Base-by-base conservation (phyloP, 495 filamentous ascomycete genomes). In the Hypomontagnella monticulosa region DNA sequence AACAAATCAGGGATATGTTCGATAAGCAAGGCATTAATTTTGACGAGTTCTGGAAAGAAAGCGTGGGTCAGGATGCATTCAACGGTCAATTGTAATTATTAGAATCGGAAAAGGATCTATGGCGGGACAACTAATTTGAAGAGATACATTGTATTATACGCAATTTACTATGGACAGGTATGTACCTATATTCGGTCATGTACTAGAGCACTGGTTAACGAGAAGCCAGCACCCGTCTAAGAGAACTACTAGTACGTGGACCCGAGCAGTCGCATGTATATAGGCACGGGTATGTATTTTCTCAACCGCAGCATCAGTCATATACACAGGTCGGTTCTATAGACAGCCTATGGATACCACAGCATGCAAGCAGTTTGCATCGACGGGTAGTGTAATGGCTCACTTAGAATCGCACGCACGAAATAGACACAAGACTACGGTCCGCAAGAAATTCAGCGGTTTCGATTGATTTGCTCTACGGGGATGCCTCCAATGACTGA, bases 1-100 rank as follows among this genome's bases (percentile, higher is more conserved):
- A 83, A 15, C 89, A 83, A 85, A 85, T 63, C 81, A 84, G 80
- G 71, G 85, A 78, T 10, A 73, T 93, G 74, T 95, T 96, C 71
- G 81, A 85, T 44, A 79, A 84, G 30, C 82, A 89, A 19, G 87
- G 85, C 0, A 82, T 96, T 4, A 85, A 94, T 66, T 94, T 94
- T 75, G 87, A 91, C 46, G 77, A 79, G n/a, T 87, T 95, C 61
- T 89, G 90, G 86, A 80, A 82, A 48, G 84, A 88, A 34, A 80
- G 90, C 27, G 91, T 90, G 2, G 91, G 90, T 0, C 78, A 89
- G 61, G 84, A 89, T 38, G 82, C 41, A 36, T 55, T 58, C 16
- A 64, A 48, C 20, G 7, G 23, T 18, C n/a, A 6, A 6, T 37
- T 51, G 9, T 63, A 56, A 63, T 48, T 7, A 11, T 38, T 38